Base-by-base conservation (phyloP, 768 basidiomycete genomes). In the Macrolepiota dolichaula region DNA sequence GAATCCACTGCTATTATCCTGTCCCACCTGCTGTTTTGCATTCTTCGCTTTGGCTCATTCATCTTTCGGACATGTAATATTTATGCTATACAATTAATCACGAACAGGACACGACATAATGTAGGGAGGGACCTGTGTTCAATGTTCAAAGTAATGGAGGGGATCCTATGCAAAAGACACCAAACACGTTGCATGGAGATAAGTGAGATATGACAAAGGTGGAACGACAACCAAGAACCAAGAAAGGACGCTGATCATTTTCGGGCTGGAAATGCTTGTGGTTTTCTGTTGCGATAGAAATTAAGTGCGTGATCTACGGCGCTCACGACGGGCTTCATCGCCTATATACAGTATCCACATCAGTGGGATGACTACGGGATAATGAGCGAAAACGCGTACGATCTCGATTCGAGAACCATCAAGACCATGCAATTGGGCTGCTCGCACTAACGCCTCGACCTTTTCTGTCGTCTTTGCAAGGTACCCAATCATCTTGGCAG, bases 401-500 rank as follows among this genome's bases (percentile, higher is more conserved):
- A 80, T 82, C 69, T 87, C 80, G 46, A 94, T 84, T 66, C 82
- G 78, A 32, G 66, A 69, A 4, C 83, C 76, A 63, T 92, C 88
- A n/a, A 88, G 75, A 5, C 87, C 85, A 64, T 85, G 80, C 62
- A 77, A 72, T 40, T 82, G 79, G 10, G 86, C 89, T 22, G 79
- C 74, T 47, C 79, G 79, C 2, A 96, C 81, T n/a, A 98, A 78
- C 3, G 87, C 87, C 6, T 85, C 82, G 1, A 96, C 87, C 70
- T 96, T 94, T 71, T 91, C 92, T 29, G 81, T 85, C 0, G 92
- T 96, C 70, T 85, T 88, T 44, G 79, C 73, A 36, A 98, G 79
- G 70, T 94, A 96, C 2, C 80, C 85, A 4, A 85, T 84, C 96
- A 99, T 97, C 76, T 93, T 96, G 6, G 85, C 82, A 0, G 89